Evolutionary conservation across 2,329 filamentous ascomycete genomes (phyloP).

Genomic region (Fusarium sp.): DNA sequence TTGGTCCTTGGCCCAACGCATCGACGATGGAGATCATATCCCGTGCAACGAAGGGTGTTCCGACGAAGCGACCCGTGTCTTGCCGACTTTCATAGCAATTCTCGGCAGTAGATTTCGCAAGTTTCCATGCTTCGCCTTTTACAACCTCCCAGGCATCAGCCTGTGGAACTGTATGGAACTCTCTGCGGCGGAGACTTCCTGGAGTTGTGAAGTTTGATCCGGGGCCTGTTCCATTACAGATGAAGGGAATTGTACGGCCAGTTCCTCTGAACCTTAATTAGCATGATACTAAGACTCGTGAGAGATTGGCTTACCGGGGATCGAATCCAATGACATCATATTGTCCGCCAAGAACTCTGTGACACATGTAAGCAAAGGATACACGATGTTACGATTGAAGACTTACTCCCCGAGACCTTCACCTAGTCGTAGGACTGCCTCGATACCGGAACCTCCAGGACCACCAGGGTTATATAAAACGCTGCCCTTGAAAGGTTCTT

Average conservation of each 20-base stretch:
- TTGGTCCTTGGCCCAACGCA: slow-evolving; percentile 48
- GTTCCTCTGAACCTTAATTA: not conserved
- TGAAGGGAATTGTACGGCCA: slow-evolving; percentile 12
- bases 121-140: not conserved
- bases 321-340: slow-evolving; percentile 24
- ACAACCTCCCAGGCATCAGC: not conserved
- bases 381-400: accelerated
- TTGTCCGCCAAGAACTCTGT: slow-evolving; percentile 23
- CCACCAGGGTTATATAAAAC: slow-evolving; percentile 56
- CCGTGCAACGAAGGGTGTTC: slow-evolving; percentile 48
- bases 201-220: not conserved
- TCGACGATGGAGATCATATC: slow-evolving; percentile 51
- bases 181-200: not conserved
- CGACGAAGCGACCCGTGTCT: slow-evolving; percentile 42
- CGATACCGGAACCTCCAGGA: slow-evolving; percentile 42
- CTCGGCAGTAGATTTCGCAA: not conserved
- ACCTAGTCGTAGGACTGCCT: not conserved
- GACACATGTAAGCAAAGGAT: not conserved
- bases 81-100: slow-evolving; percentile 39
- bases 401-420: not conserved
- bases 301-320: not conserved
- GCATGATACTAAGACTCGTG: accelerated
- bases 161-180: not conserved
- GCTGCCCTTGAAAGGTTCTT: slow-evolving; percentile 48
- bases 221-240: not conserved